phyloP scores from a whole-genome alignment of 768 basidiomycete species.

The Tubosaeta sp. region DNA sequence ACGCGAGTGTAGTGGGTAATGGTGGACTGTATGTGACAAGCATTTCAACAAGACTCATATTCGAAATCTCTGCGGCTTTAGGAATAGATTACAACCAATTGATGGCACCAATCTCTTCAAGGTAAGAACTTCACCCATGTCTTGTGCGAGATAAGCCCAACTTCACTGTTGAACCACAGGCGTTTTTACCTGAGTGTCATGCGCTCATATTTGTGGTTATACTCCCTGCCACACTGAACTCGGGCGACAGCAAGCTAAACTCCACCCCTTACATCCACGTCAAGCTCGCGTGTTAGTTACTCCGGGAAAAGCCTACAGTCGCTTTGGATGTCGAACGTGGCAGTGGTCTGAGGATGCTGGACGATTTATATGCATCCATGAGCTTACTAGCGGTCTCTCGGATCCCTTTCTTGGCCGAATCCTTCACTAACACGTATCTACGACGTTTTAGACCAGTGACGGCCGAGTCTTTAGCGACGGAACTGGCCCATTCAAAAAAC shows the following conservation, averaged over 20 bases:
- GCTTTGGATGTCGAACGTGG: slow-evolving; percentile 6
- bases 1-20: no score
- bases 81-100: neutral
- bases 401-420: neutral
- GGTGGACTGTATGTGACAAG: no score
- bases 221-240: slow-evolving; percentile 9
- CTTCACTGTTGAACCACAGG: no score
- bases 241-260: slow-evolving; percentile 10
- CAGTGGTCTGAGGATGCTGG: neutral
- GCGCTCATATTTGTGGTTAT: slow-evolving; percentile 1
- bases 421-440: slow-evolving; percentile 9
- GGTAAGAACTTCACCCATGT: neutral
- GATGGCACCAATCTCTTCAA: neutral
- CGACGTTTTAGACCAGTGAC: neutral
- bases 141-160: neutral
- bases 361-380: slow-evolving; percentile 5
- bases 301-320: neutral
- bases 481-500: slow-evolving; percentile 2
- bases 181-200: slow-evolving; percentile 2
- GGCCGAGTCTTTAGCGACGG: neutral
- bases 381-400: slow-evolving; percentile 2
- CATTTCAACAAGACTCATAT: neutral
- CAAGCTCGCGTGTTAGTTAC: no score
- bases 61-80: neutral
- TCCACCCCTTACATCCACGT: slow-evolving; percentile 3